Evolutionary conservation across 441 rosid species (phyloP).

Genomic region (Pelargonium citronellum): DNA sequence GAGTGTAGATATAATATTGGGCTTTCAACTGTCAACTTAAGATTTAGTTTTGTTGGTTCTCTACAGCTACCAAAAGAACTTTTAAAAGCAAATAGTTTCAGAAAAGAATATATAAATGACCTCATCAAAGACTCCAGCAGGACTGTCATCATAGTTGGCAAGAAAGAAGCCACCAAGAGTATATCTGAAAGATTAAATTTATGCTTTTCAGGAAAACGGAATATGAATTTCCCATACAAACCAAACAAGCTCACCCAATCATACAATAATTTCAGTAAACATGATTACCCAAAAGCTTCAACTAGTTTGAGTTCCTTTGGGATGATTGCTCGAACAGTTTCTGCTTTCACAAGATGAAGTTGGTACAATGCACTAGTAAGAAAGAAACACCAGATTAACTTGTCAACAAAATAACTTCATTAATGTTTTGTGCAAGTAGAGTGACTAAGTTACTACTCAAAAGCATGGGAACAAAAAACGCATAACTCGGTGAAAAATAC

Average conservation of each 20-base stretch:
- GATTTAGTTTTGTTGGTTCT: too few relatives aligned
- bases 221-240: background rate
- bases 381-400: conserved; percentile 11
- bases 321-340: conserved; percentile 70
- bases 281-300: conserved; percentile 87
- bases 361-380: conserved; percentile 78
- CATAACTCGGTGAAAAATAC: conserved; percentile 10
- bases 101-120: conserved; percentile 29
- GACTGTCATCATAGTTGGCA: conserved; percentile 87
- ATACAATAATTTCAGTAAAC: background rate
- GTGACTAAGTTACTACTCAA: background rate
- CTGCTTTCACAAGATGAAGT: conserved; percentile 88
- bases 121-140: conserved; percentile 91
- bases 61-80: background rate
- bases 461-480: conserved; percentile 8
- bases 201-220: conserved; percentile 5
- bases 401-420: conserved; percentile 10
- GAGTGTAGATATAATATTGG: too few relatives aligned
- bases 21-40: too few relatives aligned
- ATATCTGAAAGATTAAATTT: conserved; percentile 43
- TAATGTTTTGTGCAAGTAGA: background rate
- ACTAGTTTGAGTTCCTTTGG: conserved; percentile 78
- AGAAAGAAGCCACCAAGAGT: conserved; percentile 96
- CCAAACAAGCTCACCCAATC: too few relatives aligned
- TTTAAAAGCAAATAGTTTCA: background rate